These are phyloP conservation scores for Marchantia polymorpha DNA, from an alignment of 225 moss, liverwort and hornwort genomes.

Conservation along the genomic window DNA sequence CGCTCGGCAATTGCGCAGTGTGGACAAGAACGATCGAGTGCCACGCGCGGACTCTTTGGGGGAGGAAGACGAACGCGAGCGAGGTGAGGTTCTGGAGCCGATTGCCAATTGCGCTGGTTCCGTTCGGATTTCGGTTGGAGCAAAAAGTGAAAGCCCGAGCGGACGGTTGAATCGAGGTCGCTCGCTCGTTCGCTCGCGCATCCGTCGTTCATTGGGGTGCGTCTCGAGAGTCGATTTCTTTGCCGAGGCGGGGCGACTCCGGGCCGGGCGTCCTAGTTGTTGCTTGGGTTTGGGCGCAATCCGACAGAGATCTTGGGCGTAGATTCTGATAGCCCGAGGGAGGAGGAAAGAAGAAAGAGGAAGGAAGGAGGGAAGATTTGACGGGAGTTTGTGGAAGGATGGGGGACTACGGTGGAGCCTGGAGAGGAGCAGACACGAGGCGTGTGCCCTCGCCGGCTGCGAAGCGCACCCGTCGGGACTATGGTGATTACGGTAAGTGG, in stretches of 20 bases:
- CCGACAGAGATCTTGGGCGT: not conserved
- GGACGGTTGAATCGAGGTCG: constrained; percentile 9
- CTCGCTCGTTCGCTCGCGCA: not conserved
- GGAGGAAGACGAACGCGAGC: not conserved
- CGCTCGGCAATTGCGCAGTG: not conserved
- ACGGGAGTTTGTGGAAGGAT: constrained; percentile 25
- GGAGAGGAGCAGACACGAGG: constrained; percentile 73
- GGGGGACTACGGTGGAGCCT: constrained; percentile 76
- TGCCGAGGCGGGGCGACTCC: not conserved
- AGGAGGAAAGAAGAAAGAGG: not conserved
- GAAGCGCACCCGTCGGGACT: constrained; percentile 94
- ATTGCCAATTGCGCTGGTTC: not conserved
- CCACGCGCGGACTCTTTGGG: not conserved
- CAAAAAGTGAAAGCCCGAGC: not conserved
- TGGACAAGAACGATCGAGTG: not conserved
- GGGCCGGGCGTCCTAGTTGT: not conserved
- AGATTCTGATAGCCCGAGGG: too few species aligned
- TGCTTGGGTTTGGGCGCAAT: not conserved
- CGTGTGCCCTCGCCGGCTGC: constrained; percentile 89
- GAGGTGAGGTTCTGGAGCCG: not conserved
- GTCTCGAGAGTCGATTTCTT: constrained; percentile 4
- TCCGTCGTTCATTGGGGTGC: not conserved
- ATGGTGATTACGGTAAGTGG: constrained; percentile 66
- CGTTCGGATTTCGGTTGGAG: constrained; percentile 24
- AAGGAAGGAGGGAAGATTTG: not conserved